Evolutionary conservation across 768 basidiomycete species (phyloP).

Genomic region (Coprinellus micaceus): DNA sequence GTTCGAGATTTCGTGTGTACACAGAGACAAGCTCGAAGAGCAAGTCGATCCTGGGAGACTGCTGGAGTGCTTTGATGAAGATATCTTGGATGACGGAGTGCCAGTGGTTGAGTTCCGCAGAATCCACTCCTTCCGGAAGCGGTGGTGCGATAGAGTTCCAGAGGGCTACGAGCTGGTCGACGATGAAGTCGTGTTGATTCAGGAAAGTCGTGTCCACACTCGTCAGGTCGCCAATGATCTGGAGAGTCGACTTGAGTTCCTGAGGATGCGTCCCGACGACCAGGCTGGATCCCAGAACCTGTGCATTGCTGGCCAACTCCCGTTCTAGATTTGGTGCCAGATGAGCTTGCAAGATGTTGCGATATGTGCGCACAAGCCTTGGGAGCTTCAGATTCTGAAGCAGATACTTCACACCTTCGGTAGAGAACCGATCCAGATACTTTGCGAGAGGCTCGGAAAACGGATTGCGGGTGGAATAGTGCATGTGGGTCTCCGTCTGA

Average conservation of each 20-base stretch:
- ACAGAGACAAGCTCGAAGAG: slow-evolving; percentile 84
- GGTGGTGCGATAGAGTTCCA: slow-evolving; percentile 61
- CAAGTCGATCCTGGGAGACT: slow-evolving; percentile 77
- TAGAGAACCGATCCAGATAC: slow-evolving; percentile 88
- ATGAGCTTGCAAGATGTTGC: slow-evolving; percentile 76
- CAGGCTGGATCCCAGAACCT: slow-evolving; percentile 47
- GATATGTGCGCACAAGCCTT: slow-evolving; percentile 75
- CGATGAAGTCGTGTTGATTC: slow-evolving; percentile 56
- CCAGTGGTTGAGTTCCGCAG: slow-evolving; percentile 52
- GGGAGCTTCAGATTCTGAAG: slow-evolving; percentile 73
- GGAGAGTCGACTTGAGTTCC: slow-evolving; percentile 65
- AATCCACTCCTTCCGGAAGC: slow-evolving; percentile 37
- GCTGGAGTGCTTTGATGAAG: slow-evolving; percentile 68
- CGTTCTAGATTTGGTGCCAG: slow-evolving; percentile 73
- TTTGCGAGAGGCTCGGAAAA: slow-evolving; percentile 91
- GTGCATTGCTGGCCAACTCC: slow-evolving; percentile 61
- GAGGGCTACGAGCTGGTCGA: slow-evolving; percentile 67
- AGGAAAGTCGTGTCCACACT: slow-evolving; percentile 69
- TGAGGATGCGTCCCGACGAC: slow-evolving; percentile 47
- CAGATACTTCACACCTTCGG: slow-evolving; percentile 83
- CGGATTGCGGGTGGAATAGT: slow-evolving; percentile 84
- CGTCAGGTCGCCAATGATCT: slow-evolving; percentile 74
- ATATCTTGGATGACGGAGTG: slow-evolving; percentile 69
- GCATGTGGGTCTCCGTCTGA: slow-evolving; percentile 87
- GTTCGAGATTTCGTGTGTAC: slow-evolving; percentile 74